Evolutionary conservation across 2,329 filamentous ascomycete species (phyloP).

Genomic region (Cadophora sp.): DNA sequence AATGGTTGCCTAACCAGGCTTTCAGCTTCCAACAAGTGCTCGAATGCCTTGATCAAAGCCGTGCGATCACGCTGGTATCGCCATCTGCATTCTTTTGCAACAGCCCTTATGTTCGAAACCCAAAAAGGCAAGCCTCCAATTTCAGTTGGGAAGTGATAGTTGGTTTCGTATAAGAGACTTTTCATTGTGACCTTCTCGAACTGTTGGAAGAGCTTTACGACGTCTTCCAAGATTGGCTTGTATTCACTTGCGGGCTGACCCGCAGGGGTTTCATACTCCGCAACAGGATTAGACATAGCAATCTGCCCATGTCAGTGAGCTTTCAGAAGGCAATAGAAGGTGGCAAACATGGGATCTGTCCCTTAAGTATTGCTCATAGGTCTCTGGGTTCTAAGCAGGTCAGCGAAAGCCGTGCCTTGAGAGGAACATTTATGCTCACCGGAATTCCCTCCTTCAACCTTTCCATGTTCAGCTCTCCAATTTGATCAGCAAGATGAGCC

Average conservation of each 20-base stretch:
- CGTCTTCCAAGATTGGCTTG: background rate
- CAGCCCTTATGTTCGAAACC: background rate
- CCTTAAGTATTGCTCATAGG: background rate
- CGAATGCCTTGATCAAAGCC: background rate
- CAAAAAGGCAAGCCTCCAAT: too few species aligned
- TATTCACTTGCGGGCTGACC: background rate
- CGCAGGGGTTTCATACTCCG: background rate
- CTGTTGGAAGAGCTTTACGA: background rate
- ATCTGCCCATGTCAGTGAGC: background rate
- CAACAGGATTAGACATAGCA: too few species aligned
- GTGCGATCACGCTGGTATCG: background rate
- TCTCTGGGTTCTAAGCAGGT: background rate
- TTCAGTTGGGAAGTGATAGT: background rate
- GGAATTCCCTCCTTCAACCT: background rate
- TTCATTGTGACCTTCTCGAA: background rate
- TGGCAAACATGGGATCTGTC: background rate
- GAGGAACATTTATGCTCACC: background rate
- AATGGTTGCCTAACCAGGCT: background rate
- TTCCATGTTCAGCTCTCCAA: background rate
- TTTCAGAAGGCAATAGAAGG: too few species aligned
- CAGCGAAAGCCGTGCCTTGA: background rate
- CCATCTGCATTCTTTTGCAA: background rate
- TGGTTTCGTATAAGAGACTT: background rate
- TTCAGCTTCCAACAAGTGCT: background rate
- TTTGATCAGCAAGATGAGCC: background rate